Evolutionary conservation across 768 basidiomycete genomes (phyloP).

Genomic region (Asterophora lycoperdoides): DNA sequence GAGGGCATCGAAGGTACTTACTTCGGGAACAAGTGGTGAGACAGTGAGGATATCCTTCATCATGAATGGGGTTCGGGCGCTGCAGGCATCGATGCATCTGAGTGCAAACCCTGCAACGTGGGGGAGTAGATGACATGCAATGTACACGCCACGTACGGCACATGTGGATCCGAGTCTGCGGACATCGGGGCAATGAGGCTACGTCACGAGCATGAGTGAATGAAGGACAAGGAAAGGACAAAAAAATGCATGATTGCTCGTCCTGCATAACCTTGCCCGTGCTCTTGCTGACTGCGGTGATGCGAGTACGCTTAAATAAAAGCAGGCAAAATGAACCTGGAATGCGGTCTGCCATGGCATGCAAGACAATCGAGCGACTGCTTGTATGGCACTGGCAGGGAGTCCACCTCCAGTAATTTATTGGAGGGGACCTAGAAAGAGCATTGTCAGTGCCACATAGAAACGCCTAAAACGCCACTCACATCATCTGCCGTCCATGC

Average conservation of each 20-base stretch:
- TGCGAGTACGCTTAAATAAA: conserved; percentile 20
- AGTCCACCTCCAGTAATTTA: conserved; percentile 53
- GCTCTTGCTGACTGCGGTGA: conserved; percentile 83
- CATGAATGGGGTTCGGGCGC: too few species aligned
- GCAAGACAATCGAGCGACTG: conserved; percentile 80
- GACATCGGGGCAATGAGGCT: conserved; percentile 79
- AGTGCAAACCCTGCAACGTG: too few species aligned
- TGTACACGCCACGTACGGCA: conserved; percentile 73
- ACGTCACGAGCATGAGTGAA: background rate
- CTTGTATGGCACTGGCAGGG: conserved; percentile 73
- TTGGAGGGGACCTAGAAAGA: conserved; percentile 54
- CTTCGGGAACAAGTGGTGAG: too few species aligned
- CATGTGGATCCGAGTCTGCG: conserved; percentile 71
- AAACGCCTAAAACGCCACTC: conserved; percentile 25
- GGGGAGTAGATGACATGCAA: too few species aligned
- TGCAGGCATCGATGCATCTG: too few species aligned
- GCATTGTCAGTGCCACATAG: background rate
- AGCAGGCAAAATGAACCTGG: conserved; percentile 31
- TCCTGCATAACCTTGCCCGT: conserved; percentile 78
- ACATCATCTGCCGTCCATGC: conserved; percentile 77
- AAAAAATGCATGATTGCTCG: conserved; percentile 66
- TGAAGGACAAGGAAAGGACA: background rate
- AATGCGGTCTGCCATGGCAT: conserved; percentile 76
- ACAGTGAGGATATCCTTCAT: too few species aligned
- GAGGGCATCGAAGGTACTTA: too few species aligned